Percentiles rank a stretch among this genome's conserved stretches.
Evolutionary conservation across 2,329 filamentous ascomycete species (phyloP).

Genomic region (Penicillium sp.): DNA sequence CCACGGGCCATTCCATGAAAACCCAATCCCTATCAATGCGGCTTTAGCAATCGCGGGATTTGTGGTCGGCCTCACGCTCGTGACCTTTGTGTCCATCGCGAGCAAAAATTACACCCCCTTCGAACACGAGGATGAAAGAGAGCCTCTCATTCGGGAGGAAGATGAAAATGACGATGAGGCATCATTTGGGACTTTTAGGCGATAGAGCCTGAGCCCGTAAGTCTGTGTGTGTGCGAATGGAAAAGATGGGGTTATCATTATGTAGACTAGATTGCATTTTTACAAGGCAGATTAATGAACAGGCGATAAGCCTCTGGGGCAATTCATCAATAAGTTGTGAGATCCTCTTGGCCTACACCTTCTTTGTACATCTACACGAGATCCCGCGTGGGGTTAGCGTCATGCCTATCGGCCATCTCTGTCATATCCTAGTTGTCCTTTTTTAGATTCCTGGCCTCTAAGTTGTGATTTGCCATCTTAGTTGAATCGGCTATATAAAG

Average conservation of each 20-base stretch:
- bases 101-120: conserved; percentile 16
- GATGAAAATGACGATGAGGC: conserved; percentile 17
- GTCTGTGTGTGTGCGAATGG: neutral
- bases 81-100: conserved; percentile 58
- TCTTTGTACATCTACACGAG: neutral
- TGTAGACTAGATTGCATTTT: neutral
- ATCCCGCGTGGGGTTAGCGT: neutral
- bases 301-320: neutral
- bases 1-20: conserved; percentile 65
- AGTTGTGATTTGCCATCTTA: neutral
- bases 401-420: neutral
- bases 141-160: conserved; percentile 26
- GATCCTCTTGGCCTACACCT: neutral
- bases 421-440: neutral
- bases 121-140: conserved; percentile 25
- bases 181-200: neutral
- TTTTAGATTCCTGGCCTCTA: neutral
- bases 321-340: neutral
- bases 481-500: neutral
- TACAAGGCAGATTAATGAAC: neutral
- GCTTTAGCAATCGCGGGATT: conserved; percentile 63
- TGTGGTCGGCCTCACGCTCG: conserved; percentile 62
- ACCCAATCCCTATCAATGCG: conserved; percentile 76
- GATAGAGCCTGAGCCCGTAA: neutral
- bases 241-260: neutral